Evolutionary conservation across 2,329 filamentous ascomycete genomes (phyloP).

Genomic region (Colletotrichum sp.): DNA sequence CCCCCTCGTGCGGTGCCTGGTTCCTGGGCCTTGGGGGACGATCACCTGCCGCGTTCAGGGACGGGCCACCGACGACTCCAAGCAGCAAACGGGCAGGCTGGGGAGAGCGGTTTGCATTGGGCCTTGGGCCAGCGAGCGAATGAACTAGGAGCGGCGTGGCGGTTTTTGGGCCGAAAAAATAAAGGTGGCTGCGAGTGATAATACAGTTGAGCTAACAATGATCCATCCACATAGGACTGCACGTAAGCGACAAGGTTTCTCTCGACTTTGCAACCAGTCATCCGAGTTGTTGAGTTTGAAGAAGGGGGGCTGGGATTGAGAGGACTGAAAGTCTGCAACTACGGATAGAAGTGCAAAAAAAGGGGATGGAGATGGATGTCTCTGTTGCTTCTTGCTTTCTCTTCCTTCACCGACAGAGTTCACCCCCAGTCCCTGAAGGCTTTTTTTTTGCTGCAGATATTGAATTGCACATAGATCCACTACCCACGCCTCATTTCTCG

Average conservation of each 20-base stretch:
- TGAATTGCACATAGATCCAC: neutral
- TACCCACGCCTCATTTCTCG: conserved; percentile 3
- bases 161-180: neutral
- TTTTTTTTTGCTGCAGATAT: neutral
- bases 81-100: neutral
- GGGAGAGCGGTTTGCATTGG: neutral
- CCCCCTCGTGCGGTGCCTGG: neutral
- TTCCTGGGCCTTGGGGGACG: neutral
- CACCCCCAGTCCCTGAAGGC: neutral
- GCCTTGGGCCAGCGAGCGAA: neutral
- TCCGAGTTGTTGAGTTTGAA: neutral
- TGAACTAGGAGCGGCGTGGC: neutral
- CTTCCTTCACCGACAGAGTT: neutral
- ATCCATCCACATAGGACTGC: neutral
- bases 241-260: neutral
- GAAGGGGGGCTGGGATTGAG: neutral
- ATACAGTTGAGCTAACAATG: neutral
- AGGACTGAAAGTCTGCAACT: neutral
- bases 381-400: neutral
- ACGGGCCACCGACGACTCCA: neutral
- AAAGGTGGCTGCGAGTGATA: neutral
- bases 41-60: conserved; percentile 8
- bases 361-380: neutral
- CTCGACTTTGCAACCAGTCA: neutral
- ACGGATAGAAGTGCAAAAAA: neutral